Percentiles rank a stretch among this genome's conserved stretches.
These are phyloP conservation scores for Pyrus pyrifolia DNA, from an alignment of 306 rosid genomes.

Conservation along the genomic window DNA sequence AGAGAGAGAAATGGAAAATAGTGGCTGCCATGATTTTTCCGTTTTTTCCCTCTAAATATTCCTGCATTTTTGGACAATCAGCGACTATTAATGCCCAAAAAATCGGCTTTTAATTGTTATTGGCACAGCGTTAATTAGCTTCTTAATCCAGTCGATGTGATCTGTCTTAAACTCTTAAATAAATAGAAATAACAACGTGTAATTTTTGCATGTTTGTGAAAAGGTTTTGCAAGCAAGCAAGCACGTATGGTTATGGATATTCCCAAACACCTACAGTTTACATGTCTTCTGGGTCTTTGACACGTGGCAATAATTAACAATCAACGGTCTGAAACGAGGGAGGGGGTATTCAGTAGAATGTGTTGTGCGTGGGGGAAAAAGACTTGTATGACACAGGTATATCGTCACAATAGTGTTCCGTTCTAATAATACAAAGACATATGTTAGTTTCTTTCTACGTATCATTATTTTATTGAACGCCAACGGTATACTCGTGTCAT, in stretches of 20 bases:
- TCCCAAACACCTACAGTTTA: not conserved
- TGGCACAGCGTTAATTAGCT: not conserved
- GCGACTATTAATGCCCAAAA: conserved; percentile 40
- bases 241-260: conserved; percentile 8
- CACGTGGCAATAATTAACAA: conserved; percentile 5
- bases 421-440: too few relatives aligned
- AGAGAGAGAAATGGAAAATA: conserved; percentile 7
- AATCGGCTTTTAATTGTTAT: conserved; percentile 27
- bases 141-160: not conserved
- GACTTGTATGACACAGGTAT: too few relatives aligned
- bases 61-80: conserved; percentile 13
- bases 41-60: conserved; percentile 6
- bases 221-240: conserved; percentile 7
- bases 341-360: not conserved
- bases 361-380: not conserved
- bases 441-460: rapidly evolving
- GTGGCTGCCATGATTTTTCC: conserved; percentile 45
- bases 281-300: conserved; percentile 1
- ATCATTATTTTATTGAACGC: too few relatives aligned
- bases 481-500: too few relatives aligned
- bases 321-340: not conserved
- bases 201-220: conserved; percentile 10
- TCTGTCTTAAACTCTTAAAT: not conserved
- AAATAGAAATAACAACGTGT: not conserved
- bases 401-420: too few relatives aligned